Percentiles rank a stretch among this genome's conserved stretches.
These are phyloP conservation scores for Ustilago bromivora DNA, from an alignment of 1,284 basidiomycete species.

Conservation along the genomic window DNA sequence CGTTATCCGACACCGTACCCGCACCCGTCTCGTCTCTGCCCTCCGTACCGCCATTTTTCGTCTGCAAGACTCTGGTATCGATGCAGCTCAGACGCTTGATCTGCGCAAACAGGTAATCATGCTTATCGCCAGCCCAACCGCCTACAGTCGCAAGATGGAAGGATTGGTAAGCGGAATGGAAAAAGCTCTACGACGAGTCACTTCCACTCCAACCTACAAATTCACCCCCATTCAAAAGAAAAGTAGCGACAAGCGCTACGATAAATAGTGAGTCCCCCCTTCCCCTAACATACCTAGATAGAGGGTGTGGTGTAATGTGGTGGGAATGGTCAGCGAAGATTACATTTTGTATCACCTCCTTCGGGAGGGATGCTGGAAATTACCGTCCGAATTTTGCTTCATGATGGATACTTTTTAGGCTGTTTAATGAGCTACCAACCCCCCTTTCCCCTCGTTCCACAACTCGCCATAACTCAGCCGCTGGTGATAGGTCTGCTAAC, in stretches of 20 bases:
- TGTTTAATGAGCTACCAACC: slow-evolving; percentile 57
- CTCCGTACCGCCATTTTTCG: slow-evolving; percentile 31
- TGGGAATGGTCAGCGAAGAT: slow-evolving; percentile 17
- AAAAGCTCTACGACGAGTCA: slow-evolving; percentile 2
- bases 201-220: neutral
- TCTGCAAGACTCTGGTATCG: neutral
- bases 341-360: slow-evolving; percentile 39
- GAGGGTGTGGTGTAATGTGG: neutral
- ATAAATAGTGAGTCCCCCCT: slow-evolving; percentile 23
- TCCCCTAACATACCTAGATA: no score
- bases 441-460: neutral
- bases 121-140: slow-evolving; percentile 23
- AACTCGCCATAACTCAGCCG: no score
- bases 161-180: slow-evolving; percentile 24
- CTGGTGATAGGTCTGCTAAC: no score
- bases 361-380: slow-evolving; percentile 60
- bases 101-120: slow-evolving; percentile 18
- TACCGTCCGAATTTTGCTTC: slow-evolving; percentile 64
- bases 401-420: slow-evolving; percentile 61
- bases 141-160: slow-evolving; percentile 19
- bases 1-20: slow-evolving; percentile 51
- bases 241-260: neutral
- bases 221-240: neutral
- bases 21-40: slow-evolving; percentile 46
- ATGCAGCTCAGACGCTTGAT: slow-evolving; percentile 6